Conservation (phyloP, 257 asterid species). For the Dorcoceras hygrometricum region DNA sequence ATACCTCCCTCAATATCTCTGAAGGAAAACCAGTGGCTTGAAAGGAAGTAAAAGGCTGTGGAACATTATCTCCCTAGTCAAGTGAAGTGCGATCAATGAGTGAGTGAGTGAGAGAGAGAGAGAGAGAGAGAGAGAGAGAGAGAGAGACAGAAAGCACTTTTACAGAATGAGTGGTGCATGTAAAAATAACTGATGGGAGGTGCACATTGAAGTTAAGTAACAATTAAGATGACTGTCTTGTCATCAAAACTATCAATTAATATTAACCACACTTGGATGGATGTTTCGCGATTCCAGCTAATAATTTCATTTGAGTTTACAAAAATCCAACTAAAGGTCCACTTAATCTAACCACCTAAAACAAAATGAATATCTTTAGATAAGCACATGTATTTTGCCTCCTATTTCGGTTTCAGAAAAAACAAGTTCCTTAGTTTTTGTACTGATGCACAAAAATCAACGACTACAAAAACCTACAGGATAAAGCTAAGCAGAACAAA, state of each 20-base stretch:
- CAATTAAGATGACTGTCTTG: background rate
- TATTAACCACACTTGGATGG: background rate
- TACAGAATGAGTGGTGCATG: background rate
- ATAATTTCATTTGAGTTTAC: background rate
- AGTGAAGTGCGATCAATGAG: constrained; percentile 14
- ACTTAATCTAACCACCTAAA: background rate
- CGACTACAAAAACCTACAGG: background rate
- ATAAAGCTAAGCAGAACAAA: background rate
- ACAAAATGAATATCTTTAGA: background rate
- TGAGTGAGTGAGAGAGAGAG: constrained; percentile 16
- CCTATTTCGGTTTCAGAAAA: background rate
- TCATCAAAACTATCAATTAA: background rate
- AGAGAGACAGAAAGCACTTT: background rate
- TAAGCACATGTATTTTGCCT: too few species aligned
- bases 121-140: constrained; percentile 11
- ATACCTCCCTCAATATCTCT: constrained; percentile 91
- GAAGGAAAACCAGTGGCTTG: constrained; percentile 79
- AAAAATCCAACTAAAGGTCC: background rate
- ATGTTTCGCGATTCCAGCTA: background rate
- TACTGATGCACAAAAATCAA: background rate
- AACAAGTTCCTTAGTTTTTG: background rate
- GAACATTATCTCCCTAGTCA: constrained; percentile 79
- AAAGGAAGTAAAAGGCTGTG: constrained; percentile 74
- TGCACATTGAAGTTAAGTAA: background rate
- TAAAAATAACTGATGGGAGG: background rate